phyloP scores from a whole-genome alignment of 2,329 filamentous ascomycete genomes.

The Fusarium coffeatum region DNA sequence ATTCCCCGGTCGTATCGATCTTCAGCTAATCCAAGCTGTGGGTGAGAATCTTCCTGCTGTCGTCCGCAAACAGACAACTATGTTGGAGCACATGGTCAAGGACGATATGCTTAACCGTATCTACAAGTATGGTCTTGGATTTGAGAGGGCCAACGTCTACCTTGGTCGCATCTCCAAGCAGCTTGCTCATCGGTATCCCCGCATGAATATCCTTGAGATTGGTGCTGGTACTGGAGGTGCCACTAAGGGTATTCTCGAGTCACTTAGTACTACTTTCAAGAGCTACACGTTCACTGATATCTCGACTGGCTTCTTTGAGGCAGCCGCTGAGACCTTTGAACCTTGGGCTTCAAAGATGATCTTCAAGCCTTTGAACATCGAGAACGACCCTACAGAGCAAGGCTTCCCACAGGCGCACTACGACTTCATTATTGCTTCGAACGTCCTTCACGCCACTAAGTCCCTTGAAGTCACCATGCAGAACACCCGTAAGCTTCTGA shows the following conservation, averaged over 20 bases:
- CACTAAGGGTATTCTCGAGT: background rate
- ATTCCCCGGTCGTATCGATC: constrained; percentile 4
- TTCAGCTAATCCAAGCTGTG: constrained; percentile 47
- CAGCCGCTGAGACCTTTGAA: constrained; percentile 5
- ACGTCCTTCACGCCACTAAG: constrained; percentile 50
- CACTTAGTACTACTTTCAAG: constrained; percentile 3
- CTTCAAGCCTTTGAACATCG: constrained; percentile 7
- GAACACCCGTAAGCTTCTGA: constrained; percentile 40
- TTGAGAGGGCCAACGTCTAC: constrained; percentile 31
- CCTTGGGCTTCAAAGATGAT: constrained; percentile 12
- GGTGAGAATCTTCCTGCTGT: constrained; percentile 51
- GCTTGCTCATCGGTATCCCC: constrained; percentile 7
- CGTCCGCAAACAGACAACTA: constrained; percentile 49
- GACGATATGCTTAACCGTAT: constrained; percentile 51
- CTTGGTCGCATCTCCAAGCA: constrained; percentile 15
- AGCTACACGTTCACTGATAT: constrained; percentile 26
- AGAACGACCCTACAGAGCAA: constrained; percentile 36
- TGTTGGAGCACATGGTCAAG: constrained; percentile 53
- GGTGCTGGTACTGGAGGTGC: constrained; percentile 28
- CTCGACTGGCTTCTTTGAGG: constrained; percentile 19
- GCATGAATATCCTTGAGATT: constrained; percentile 12
- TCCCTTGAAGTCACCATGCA: constrained; percentile 20
- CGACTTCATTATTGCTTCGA: constrained; percentile 54
- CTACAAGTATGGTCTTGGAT: constrained; percentile 43
- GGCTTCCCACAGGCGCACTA: constrained; percentile 47